Base-by-base conservation (phyloP, 2,329 filamentous ascomycete species). In the Colletotrichum shisoi region DNA sequence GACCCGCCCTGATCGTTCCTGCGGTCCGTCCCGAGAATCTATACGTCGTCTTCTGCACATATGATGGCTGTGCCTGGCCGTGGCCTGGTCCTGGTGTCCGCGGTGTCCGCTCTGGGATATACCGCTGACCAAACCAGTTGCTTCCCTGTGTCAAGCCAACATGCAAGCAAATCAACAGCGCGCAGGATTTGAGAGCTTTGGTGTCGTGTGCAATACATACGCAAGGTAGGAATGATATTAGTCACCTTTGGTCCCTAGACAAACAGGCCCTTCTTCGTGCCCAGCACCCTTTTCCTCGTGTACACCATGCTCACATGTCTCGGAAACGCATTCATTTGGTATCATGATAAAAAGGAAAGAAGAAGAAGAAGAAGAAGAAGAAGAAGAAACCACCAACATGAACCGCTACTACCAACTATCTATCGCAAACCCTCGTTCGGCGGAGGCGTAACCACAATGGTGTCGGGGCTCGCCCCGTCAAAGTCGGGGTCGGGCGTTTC, bases 381-480 rank as follows among this genome's bases (percentile, higher is more conserved):
- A 7, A 34, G 31, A 3, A 9, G 7, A 7, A 34, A 8, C 8
- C 5, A 8, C 8, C 5, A 6, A 19, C 3, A 46, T 19, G 6
- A 7, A 12, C 27, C 15, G 24, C 31, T 6, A 13, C 19, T 11
- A 12, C n/a, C 3, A 12, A 15, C 40, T 44, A 27, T 7, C 40
- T 44, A 27, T 7, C 40, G 49, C 37, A 37, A 19, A 1, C 57
- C n/a, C 51, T 49, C 54, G 15, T 51, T 45, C 3, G 57, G 58
- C 5, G 69, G 62, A 34, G 69, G 57, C 9, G 67, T 69, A 13
- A 57, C 69, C 1, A 70, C 66, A 6, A 70, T 58, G 12, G 69
- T 70, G 19, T 70, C 62, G 34, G 69, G 69, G 19, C 67, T 69
- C 7, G 66, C 67, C 13, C 59, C 57, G 44, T 67, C 69, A 34